Evolutionary conservation across 306 rosid species (phyloP), one percentile per base, ranked within the genome.

Genomic region (Fagus sylvatica): DNA sequence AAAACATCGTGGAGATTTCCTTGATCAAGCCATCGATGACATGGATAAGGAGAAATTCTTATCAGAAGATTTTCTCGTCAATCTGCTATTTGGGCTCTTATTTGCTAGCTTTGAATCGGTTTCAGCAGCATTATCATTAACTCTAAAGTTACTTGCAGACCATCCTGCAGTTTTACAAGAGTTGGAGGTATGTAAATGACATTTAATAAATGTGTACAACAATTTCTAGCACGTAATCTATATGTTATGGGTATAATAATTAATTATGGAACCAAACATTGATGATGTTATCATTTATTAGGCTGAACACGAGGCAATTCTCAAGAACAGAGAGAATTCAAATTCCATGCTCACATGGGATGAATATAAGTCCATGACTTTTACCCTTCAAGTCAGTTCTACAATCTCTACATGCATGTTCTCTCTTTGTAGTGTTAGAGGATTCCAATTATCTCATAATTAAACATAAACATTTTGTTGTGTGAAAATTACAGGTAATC

Each of bases 331-430:
- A 75, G 76, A 75, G 37, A 74, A 80, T 16, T 71, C 79, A 49
- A 70, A 30, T 42, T 77, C 83, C 22, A 28, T 83, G 7, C 53
- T 86, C 17, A 78, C 83, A 0, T 83, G 85, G 87, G 85, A 78
- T 2, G 87, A 86, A 40, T 86, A 83, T 16, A 86, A 86, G 22
- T 86, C 87, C 2, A 86, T 86, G 87, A 78, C 76, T 55, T 83
- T 83, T 46, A 83, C 85, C 4, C 81, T 40, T 16, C 81, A 80
- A 5, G 87, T 86, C 33, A 74, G 84, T 79, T 46, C 8, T 46
- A 10, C 51, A 42, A 39, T 61, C 4, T 53, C 60, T 4, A 12
- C 59, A 36, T 22, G 22, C n/a, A n/a, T n/a, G n/a, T 62, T 19
- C 8, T 46, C 15, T 46, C 51, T 10, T 46, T 11, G 4, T 11